Evolutionary conservation across 192 early-diverging fungal genomes (phyloP).

Genomic region (Spizellomyces sp.): DNA sequence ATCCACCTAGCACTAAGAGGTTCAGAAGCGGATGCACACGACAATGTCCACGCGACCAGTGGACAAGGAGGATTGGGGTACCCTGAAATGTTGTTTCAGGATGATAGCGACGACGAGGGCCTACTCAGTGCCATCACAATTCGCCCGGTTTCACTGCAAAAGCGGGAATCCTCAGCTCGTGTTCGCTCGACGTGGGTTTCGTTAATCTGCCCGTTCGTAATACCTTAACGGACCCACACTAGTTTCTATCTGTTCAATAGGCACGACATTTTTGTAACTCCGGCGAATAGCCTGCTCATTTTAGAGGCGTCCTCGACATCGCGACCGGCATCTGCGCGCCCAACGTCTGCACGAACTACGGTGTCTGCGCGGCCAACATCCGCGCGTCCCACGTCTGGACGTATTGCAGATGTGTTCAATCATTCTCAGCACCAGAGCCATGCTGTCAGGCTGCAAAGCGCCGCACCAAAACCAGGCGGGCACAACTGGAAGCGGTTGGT

Average conservation of each 20-base stretch:
- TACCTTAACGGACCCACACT: not conserved
- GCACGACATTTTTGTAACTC: no score
- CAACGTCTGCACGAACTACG: conserved; percentile 26
- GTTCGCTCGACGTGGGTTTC: conserved; percentile 33
- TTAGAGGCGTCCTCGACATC: conserved; percentile 12
- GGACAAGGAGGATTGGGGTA: no score
- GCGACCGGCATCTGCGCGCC: conserved; percentile 32
- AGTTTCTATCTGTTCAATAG: not conserved
- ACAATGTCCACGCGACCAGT: conserved; percentile 4
- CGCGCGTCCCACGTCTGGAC: conserved; percentile 32
- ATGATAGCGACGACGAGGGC: conserved; percentile 15
- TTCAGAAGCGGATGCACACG: conserved; percentile 4
- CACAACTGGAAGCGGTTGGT: conserved; percentile 25
- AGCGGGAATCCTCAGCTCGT: conserved; percentile 43
- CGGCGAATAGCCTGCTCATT: not conserved
- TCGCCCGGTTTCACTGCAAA: conserved; percentile 40
- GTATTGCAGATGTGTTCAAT: conserved; percentile 10
- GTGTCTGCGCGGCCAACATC: conserved; percentile 28
- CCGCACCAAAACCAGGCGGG: conserved; percentile 23
- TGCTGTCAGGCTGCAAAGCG: conserved; percentile 10
- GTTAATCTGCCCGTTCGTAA: not conserved
- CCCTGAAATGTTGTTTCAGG: not conserved
- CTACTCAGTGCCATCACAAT: conserved; percentile 53
- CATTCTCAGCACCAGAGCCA: conserved; percentile 11
- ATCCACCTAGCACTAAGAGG: no score